Percentiles rank a stretch among this genome's conserved stretches.
Conservation (phyloP, 2,329 filamentous ascomycete genomes). For the Scytalidium sp. region DNA sequence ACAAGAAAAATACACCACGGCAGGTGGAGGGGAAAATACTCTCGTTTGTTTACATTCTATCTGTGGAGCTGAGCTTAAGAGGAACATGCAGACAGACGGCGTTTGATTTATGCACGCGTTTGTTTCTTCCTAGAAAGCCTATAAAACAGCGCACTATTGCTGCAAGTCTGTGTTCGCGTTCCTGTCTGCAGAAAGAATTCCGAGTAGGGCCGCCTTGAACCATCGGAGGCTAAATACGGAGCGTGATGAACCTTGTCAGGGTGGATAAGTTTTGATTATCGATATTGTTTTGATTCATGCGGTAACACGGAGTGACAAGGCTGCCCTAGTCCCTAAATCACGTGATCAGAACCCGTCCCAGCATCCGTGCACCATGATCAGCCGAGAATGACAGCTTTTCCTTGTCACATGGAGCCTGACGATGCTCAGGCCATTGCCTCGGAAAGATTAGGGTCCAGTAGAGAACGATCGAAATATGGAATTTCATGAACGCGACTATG, state of each 20-base stretch:
- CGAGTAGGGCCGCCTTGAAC: not conserved
- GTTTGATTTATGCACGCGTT: not conserved
- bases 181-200: not conserved
- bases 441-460: not conserved
- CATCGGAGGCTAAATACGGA: not conserved
- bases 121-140: too few relatives aligned
- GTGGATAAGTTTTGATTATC: not conserved
- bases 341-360: too few relatives aligned
- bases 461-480: not conserved
- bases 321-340: not conserved
- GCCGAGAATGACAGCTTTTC: too few relatives aligned
- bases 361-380: too few relatives aligned
- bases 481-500: not conserved
- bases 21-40: not conserved
- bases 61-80: not conserved
- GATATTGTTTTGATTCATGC: constrained; percentile 13
- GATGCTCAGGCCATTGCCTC: not conserved
- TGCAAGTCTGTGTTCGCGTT: not conserved
- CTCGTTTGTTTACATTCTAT: not conserved
- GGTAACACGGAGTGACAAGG: constrained; percentile 5
- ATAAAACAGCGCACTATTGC: not conserved
- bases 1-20: too few relatives aligned
- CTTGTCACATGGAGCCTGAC: too few relatives aligned
- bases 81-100: not conserved
- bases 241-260: not conserved